Conservation (phyloP, 495 filamentous ascomycete genomes). For the Aspergillus asperescens region DNA sequence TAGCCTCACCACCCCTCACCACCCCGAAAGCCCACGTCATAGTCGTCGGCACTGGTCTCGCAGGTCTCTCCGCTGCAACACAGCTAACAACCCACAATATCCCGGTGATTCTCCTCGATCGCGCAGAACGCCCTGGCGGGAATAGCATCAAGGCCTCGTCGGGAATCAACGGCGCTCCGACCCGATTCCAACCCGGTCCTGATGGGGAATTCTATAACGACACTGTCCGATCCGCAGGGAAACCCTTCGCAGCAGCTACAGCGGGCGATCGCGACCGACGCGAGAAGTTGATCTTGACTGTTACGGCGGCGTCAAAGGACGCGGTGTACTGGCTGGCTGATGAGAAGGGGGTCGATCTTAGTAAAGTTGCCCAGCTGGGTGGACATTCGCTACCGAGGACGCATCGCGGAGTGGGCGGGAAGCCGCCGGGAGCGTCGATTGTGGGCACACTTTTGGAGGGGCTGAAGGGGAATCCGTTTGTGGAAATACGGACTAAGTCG, state of each 20-base stretch:
- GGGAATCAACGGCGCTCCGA: constrained; percentile 56
- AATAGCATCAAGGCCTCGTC: constrained; percentile 61
- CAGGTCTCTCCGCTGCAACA: constrained; percentile 27
- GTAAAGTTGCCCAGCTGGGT: constrained; percentile 48
- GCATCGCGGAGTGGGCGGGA: constrained; percentile 45
- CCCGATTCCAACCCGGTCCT: constrained; percentile 39
- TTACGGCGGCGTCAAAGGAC: constrained; percentile 35
- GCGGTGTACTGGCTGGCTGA: constrained; percentile 50
- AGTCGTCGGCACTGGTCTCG: constrained; percentile 20
- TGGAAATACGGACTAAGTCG: constrained; percentile 39
- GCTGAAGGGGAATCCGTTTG: constrained; percentile 37
- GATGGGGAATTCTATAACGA: constrained; percentile 47
- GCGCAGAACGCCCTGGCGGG: constrained; percentile 51
- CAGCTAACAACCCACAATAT: constrained; percentile 42
- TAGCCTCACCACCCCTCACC: not conserved
- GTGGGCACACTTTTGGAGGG: constrained; percentile 43
- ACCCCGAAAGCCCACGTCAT: constrained; percentile 10
- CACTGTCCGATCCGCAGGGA: constrained; percentile 44
- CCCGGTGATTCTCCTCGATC: constrained; percentile 48
- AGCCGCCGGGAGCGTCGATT: constrained; percentile 50
- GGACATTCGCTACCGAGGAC: constrained; percentile 51
- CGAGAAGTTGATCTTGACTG: constrained; percentile 36
- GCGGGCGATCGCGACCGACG: constrained; percentile 17
- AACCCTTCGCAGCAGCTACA: not conserved
- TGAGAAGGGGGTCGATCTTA: constrained; percentile 49